Evolutionary conservation across 2,329 filamentous ascomycete genomes (phyloP).

Genomic region (Ascochyta viciae-villosae): DNA sequence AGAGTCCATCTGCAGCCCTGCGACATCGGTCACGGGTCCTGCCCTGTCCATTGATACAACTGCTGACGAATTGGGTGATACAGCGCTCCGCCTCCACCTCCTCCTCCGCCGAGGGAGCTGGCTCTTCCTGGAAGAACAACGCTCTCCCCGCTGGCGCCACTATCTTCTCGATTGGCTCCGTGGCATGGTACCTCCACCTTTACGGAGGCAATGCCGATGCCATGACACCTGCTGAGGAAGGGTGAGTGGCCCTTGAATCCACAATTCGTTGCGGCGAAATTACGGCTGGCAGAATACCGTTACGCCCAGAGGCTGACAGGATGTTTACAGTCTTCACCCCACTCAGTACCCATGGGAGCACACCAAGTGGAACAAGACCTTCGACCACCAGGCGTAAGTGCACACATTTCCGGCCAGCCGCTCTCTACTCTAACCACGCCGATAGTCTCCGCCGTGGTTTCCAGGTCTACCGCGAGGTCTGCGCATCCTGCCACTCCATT

Average conservation of each 20-base stretch:
- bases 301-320: conserved; percentile 40
- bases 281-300: conserved; percentile 32
- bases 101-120: conserved; percentile 68
- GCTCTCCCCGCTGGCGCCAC: conserved; percentile 87
- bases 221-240: conserved; percentile 94
- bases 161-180: conserved; percentile 82
- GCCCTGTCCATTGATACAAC: conserved; percentile 35
- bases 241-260: conserved; percentile 70
- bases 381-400: conserved; percentile 93
- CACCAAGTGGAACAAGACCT: conserved; percentile 89
- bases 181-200: conserved; percentile 97
- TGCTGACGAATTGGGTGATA: conserved; percentile 44
- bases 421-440: conserved; percentile 2
- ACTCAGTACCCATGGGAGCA: conserved; percentile 97
- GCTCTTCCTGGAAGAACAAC: conserved; percentile 82
- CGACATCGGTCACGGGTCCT: conserved; percentile 21
- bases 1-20: conserved; percentile 29
- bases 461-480: conserved; percentile 99
- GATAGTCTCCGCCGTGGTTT: conserved; percentile 93
- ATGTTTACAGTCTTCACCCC: conserved; percentile 76
- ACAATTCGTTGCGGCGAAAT: conserved; percentile 29
- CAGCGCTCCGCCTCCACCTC: conserved; percentile 66
- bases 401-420: conserved; percentile 7
- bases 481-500: conserved; percentile 96
- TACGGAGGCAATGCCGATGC: conserved; percentile 89